Evolutionary conservation across 768 basidiomycete genomes (phyloP), one percentile per base, ranked within the genome.

Genomic region (Pseudohyphozyma bogoriensis): DNA sequence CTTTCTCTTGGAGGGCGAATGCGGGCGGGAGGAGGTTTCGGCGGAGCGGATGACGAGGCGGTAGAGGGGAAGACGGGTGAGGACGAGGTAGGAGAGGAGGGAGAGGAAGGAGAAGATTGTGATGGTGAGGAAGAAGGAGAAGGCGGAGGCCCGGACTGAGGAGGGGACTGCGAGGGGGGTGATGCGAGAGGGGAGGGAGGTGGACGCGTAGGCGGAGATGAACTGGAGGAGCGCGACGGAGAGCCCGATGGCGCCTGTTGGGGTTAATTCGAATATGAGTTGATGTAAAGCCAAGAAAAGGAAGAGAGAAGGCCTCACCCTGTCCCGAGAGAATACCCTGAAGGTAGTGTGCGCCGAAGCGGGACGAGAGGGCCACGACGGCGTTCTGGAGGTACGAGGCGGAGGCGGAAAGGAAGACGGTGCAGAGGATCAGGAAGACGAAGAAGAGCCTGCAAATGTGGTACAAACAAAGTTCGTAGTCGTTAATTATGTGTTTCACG

Each of bases 41-140:
- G 37, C n/a, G 46, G 65, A 29, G 16, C 55, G 53, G 28, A 70
- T 36, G 39, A 63, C 63, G 55, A 63, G 66, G 16, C 60, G 51
- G 51, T 69, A 71, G 32, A 66, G 56, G 0, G 68, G 66, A 1
- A 69, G 59, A 32, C 58, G 60, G 51, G 62, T 32, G 26, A 71
- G 65, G 39, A 62, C 22, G 29, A 37, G 18, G 59, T 68, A 44
- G 44, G 57, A 28, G 62, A 63, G 0, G 31, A 59, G 46, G 22
- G 68, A 53, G 44, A 56, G 32, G 63, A 64, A 32, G 35, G 70
- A 56, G 40, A 71, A 69, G 39, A 61, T 39, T 15, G 60, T 56
- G 46, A 68, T 35, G 33, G 71, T 51, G 51, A 68, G 44, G 68
- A 73, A 63, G 71, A 74, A 64, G 63, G 68, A 42, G 65, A 65